Conservation (phyloP, 1,284 basidiomycete genomes). For the Papiliotrema fonsecae region DNA sequence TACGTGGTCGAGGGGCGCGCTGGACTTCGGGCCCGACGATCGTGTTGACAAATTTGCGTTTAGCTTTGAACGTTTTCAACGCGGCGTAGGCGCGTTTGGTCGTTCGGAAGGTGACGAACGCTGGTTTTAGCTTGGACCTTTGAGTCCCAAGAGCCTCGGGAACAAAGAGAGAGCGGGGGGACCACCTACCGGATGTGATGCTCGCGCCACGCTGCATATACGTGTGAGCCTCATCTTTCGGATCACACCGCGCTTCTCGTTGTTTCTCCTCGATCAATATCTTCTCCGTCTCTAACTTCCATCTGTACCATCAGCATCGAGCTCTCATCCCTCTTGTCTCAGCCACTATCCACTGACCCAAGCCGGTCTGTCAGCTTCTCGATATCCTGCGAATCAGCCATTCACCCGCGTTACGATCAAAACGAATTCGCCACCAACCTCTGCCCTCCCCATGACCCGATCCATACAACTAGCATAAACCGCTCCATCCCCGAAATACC, state of each 20-base stretch:
- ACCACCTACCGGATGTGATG: no score
- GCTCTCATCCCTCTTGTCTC: no score
- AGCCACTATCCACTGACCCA: no score
- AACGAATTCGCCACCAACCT: not conserved
- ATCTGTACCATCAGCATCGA: no score
- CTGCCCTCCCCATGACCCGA: slow-evolving; percentile 3
- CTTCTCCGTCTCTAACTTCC: not conserved
- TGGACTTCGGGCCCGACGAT: slow-evolving; percentile 11
- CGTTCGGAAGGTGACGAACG: slow-evolving; percentile 25
- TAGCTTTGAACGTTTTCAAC: slow-evolving; percentile 8
- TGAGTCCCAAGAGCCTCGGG: no score
- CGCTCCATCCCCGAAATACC: not conserved
- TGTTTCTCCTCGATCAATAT: not conserved
- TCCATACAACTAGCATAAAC: slow-evolving; percentile 5
- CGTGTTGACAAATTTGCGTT: not conserved
- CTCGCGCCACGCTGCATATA: no score
- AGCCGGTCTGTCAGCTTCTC: not conserved
- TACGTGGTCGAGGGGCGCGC: not conserved
- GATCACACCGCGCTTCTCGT: not conserved
- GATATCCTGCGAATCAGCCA: not conserved
- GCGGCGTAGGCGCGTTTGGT: slow-evolving; percentile 19
- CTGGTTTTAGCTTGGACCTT: no score
- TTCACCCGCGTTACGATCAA: no score
- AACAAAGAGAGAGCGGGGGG: no score
- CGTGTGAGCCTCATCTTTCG: not conserved